These are phyloP conservation scores for Dictyostelium brefeldianum DNA, from an alignment of 78 protist species.

Conservation along the genomic window DNA sequence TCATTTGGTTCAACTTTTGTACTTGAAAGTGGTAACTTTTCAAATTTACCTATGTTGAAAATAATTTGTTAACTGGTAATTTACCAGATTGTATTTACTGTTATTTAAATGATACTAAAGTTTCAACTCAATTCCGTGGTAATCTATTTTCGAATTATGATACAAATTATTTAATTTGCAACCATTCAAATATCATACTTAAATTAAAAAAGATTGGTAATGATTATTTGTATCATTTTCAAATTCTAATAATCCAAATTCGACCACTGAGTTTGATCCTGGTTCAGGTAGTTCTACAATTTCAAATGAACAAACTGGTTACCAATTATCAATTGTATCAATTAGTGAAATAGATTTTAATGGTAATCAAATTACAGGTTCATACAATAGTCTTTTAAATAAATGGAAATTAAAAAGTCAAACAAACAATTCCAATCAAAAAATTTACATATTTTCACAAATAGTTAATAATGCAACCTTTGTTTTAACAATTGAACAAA, in stretches of 20 bases:
- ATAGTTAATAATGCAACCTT: background rate
- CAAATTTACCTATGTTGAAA: background rate
- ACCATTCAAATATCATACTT: background rate
- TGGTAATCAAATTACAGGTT: background rate
- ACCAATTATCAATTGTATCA: background rate
- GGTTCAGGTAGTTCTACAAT: background rate
- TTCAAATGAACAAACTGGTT: background rate
- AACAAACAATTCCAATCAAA: too few relatives aligned
- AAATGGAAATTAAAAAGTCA: background rate
- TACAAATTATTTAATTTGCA: background rate
- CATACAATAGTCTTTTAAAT: too few relatives aligned
- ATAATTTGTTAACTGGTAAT: background rate
- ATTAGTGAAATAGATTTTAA: background rate
- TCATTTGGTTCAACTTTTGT: background rate
- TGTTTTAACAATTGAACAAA: background rate
- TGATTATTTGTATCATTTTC: background rate
- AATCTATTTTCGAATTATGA: background rate
- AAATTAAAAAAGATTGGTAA: background rate
- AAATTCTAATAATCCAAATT: background rate
- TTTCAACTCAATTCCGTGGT: background rate
- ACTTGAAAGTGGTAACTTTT: background rate
- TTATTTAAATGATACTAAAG: background rate
- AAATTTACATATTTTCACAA: background rate
- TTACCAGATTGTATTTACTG: background rate
- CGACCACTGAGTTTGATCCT: background rate